phyloP scores from a whole-genome alignment of 306 rosid genomes.

The Cucumis sativus region DNA sequence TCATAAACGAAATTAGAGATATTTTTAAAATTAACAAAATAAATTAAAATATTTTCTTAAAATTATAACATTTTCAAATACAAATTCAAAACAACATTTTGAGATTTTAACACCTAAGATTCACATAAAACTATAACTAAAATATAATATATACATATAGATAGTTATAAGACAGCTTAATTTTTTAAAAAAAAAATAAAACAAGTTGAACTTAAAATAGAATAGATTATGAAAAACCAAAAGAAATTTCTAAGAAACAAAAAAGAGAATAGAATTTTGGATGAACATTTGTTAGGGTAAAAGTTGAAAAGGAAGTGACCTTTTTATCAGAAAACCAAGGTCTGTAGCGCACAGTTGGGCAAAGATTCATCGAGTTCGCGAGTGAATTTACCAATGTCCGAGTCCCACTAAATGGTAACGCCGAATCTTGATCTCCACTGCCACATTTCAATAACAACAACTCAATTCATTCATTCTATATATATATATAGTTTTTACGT shows the following conservation, averaged over 20 bases:
- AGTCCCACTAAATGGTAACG: slow-evolving; percentile 80
- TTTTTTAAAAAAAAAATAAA: too few species aligned
- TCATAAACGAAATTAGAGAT: too few species aligned
- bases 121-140: too few species aligned
- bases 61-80: too few species aligned
- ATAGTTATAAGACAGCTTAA: too few species aligned
- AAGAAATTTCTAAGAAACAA: neutral
- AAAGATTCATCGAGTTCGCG: slow-evolving; percentile 43
- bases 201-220: neutral
- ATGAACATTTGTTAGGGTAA: neutral
- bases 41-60: too few species aligned
- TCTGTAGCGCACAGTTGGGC: slow-evolving; percentile 58
- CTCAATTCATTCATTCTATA: too few species aligned
- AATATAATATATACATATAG: too few species aligned
- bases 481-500: too few species aligned
- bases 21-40: too few species aligned
- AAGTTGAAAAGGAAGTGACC: slow-evolving; percentile 11
- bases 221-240: neutral
- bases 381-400: slow-evolving; percentile 57
- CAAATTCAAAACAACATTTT: too few species aligned
- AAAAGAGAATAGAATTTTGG: neutral
- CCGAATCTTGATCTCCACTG: slow-evolving; percentile 98
- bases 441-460: neutral
- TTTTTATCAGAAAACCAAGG: slow-evolving; percentile 84
- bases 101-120: too few species aligned